Evolutionary conservation across 202 grass and related monocot species (phyloP), one percentile per base, ranked within the genome.

Genomic region (Alloteropsis angusta): DNA sequence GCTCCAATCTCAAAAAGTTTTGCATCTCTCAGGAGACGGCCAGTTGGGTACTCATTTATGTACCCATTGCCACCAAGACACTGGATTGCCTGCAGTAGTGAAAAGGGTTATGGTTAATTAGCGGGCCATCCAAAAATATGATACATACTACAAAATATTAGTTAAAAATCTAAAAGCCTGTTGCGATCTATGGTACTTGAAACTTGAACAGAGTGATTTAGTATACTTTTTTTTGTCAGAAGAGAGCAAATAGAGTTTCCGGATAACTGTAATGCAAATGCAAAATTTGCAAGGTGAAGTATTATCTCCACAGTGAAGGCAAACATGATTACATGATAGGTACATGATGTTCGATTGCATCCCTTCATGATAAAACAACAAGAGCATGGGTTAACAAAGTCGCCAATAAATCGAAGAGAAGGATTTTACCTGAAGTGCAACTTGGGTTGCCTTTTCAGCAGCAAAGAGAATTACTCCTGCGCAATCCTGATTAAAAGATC

Each of bases 1-100:
- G 93, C 93, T 75, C 93, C 93, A 61, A 96, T 96, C 84, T 92
- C 89, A 71, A 92, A 96, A 35, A 96, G 42, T 76, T 96, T 92
- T 17, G 93, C 93, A 88, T 92, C 93, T 90, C 89, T 92, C 79
- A 96, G 81, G 72, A 96, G 89, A 59, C 92, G 92, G 67, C 93
- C 93, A 32, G 93, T 92, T 46, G 89, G 89, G 87, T 96, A 96
- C 76, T 92, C 89, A 64, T 96, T 92, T 73, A 92, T 90, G 70
- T 96, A 96, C 49, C 89, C 93, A 61, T 96, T 92, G 48, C 89
- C 93, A 81, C 87, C 93, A 14, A 95, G 89, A 81, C 92, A 92
- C 67, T 95, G 92, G 50, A 95, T 95, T 35, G 92, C 89, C 92
- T 95, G 69, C 60, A 60, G 85, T 12, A 83, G n/a, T 69, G 38